Evolutionary conservation across 495 filamentous ascomycete genomes (phyloP), one percentile per base, ranked within the genome.

Genomic region (Penicillium ochrochloron): DNA sequence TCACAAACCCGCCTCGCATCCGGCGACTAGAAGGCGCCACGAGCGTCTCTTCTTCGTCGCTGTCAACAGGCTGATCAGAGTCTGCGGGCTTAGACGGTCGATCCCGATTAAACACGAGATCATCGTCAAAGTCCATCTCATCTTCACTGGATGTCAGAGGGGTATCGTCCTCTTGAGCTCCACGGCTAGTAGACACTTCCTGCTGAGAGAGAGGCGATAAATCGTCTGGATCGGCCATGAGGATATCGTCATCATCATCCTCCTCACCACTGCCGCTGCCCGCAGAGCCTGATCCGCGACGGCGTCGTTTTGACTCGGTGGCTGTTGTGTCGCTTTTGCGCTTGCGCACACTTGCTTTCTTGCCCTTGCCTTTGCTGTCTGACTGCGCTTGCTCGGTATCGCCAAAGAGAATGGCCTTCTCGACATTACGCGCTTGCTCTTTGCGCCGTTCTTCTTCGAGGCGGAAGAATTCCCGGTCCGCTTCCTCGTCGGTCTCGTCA

Each of bases 401-500:
- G 41, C 87, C 86, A 44, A 81, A 84, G 66, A 85, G 76, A 56
- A 88, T 54, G 3, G 78, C 84, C 51, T 82, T 78, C 66, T 76
- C 74, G 62, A 87, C 74, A 35, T 80, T 78, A 53, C 78, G 74
- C 54, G 75, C 75, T 62, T 87, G 84, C 39, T 76, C 73, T 63
- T 81, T 77, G 63, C 88, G 75, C 63, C 82, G 76, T 62, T 83
- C 76, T 73, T 84, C 82, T 75, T 95, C 91, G n/a, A 81, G 76
- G 7, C 71, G 82, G 77, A 93, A 96, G 73, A 95, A 96, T 44
- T 84, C 83, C 59, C 73, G 74, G 69, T 91, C 86, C 42, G 80
- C 79, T 55, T 89, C 88, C 37, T 83, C 87, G 59, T 90, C 89
- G n/a, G 82, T 86, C 64, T 96, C 92, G 60, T 95, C 92, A 64